Conservation (phyloP, 805 yeast genomes). For the Ogataea pilisensis region DNA sequence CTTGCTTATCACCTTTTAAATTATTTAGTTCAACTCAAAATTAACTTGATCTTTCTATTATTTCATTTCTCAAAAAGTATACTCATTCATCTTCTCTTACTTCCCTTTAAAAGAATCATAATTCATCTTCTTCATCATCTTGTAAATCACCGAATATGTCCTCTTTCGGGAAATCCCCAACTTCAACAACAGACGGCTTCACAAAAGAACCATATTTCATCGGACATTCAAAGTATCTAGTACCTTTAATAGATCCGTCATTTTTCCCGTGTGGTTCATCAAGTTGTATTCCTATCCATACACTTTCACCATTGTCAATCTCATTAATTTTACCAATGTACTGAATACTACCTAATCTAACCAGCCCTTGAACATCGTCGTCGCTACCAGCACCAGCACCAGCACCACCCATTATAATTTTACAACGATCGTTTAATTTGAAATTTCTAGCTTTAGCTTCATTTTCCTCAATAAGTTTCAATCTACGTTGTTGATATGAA, state of each 20-base stretch:
- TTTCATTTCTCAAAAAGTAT: too few relatives aligned
- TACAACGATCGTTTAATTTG: constrained; percentile 50
- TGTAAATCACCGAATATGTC: constrained; percentile 24
- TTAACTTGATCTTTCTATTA: too few relatives aligned
- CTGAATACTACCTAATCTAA: constrained; percentile 65
- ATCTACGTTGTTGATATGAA: constrained; percentile 30
- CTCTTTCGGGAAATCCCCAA: constrained; percentile 59
- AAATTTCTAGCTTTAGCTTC: constrained; percentile 33
- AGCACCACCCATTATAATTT: constrained; percentile 30
- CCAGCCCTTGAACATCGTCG: too few relatives aligned
- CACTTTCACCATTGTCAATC: constrained; percentile 42
- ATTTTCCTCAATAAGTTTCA: constrained; percentile 21
- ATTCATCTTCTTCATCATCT: constrained; percentile 3
- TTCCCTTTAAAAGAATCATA: background rate
- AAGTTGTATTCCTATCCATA: constrained; percentile 83
- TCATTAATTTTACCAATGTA: constrained; percentile 67
- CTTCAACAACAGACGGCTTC: constrained; percentile 59
- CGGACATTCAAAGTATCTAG: constrained; percentile 51
- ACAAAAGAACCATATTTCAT: constrained; percentile 73
- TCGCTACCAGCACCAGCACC: too few relatives aligned
- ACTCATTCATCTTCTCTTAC: too few relatives aligned
- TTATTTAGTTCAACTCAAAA: too few relatives aligned
- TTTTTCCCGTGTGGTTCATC: constrained; percentile 87
- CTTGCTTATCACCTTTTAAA: too few relatives aligned
- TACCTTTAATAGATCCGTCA: constrained; percentile 68